Conservation (phyloP, 1,284 basidiomycete species). For the Schizophyllum amplum region DNA sequence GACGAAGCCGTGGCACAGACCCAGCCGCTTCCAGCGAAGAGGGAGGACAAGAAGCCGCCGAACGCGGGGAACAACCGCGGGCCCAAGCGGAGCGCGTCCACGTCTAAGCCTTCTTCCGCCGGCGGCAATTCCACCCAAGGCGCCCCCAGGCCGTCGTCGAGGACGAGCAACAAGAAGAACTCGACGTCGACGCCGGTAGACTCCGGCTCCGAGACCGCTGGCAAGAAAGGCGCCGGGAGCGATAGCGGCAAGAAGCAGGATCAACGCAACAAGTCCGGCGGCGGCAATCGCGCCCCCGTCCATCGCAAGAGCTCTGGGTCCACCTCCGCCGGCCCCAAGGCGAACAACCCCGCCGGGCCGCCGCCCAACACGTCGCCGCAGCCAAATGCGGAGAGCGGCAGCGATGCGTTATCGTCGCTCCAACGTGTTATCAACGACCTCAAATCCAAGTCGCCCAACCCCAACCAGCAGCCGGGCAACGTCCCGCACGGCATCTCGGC, state of each 20-base stretch:
- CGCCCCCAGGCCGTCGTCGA: slow-evolving; percentile 49
- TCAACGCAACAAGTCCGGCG: slow-evolving; percentile 47
- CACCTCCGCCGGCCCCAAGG: slow-evolving; percentile 36
- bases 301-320: slow-evolving; percentile 55
- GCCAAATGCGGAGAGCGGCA: slow-evolving; percentile 41
- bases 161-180: slow-evolving; percentile 54
- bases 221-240: slow-evolving; percentile 35
- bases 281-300: slow-evolving; percentile 34
- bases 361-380: slow-evolving; percentile 29
- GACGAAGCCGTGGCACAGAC: slow-evolving; percentile 60
- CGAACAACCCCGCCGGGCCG: slow-evolving; percentile 31
- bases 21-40: slow-evolving; percentile 45
- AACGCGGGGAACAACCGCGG: slow-evolving; percentile 37
- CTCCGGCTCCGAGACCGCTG: slow-evolving; percentile 57
- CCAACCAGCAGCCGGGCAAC: slow-evolving; percentile 38
- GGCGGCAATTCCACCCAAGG: slow-evolving; percentile 31
- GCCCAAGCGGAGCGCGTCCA: slow-evolving; percentile 49
- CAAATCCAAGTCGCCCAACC: slow-evolving; percentile 60
- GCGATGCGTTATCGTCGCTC: slow-evolving; percentile 69
- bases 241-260: slow-evolving; percentile 49
- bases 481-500: slow-evolving; percentile 29
- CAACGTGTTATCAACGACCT: slow-evolving; percentile 80
- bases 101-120: slow-evolving; percentile 40
- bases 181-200: slow-evolving; percentile 37
- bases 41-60: slow-evolving; percentile 60